A percentile compares a stretch with the other conserved stretches of the same genome.
Conservation (phyloP, 163 green algal species). For the Volvox carteri region DNA sequence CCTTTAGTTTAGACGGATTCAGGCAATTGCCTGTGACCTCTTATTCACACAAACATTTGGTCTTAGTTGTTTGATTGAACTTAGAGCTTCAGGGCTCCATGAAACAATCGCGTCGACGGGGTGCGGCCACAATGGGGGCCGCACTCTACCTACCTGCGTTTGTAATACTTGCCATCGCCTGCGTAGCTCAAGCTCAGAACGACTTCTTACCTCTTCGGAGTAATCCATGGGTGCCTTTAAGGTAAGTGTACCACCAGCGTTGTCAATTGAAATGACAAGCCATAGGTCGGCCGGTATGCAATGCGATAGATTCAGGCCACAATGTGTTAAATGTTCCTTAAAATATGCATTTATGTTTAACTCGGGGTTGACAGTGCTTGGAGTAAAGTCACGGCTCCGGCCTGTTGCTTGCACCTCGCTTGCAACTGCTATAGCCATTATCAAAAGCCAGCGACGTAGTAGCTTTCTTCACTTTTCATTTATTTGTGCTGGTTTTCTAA, state of each 20-base stretch:
- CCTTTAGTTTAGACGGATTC: background rate
- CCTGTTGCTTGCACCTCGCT: too few species aligned
- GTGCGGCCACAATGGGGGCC: background rate
- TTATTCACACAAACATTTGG: too few species aligned
- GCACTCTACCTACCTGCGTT: slow-evolving; percentile 9
- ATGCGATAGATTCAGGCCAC: too few species aligned
- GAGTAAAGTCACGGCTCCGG: too few species aligned
- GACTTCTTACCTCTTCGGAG: background rate
- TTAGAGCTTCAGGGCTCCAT: background rate
- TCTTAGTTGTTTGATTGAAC: background rate
- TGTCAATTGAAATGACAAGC: background rate
- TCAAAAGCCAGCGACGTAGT: too few species aligned
- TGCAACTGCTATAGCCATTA: too few species aligned
- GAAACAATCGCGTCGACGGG: background rate
- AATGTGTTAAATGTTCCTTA: too few species aligned
- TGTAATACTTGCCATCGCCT: background rate
- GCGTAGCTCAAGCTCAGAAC: background rate
- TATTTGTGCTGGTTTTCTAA: too few species aligned
- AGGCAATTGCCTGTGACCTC: background rate
- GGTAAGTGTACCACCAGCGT: background rate
- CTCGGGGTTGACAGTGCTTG: too few species aligned
- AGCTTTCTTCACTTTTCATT: too few species aligned
- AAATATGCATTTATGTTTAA: too few species aligned
- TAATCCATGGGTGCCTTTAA: background rate
- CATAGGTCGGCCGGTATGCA: too few species aligned